Evolutionary conservation across 2,329 filamentous ascomycete species (phyloP), one percentile per base, ranked within the genome.

Genomic region (Fusarium sp.): DNA sequence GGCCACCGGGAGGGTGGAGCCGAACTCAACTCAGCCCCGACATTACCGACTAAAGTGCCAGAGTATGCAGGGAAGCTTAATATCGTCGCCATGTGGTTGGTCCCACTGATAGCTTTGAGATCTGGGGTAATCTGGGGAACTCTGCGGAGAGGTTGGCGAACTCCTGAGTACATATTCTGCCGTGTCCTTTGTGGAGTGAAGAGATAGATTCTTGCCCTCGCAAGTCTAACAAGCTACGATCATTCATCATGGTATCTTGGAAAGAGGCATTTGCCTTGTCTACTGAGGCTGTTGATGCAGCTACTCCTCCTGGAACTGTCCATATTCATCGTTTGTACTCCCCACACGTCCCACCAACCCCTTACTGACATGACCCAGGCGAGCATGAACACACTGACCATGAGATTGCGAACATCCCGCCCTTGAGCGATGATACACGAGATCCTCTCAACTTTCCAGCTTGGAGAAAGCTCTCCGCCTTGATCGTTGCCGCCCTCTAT

Each of bases 391-490:
- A 61, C 16, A 5, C n/a, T 11, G 29, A 39, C 20, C 35, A 11
- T 10, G 7, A 5, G 9, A 14, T 8, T 3, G 52, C 16, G 1
- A 16, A 11, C 29, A 37, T n/a, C 9, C 52, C 24, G 0, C 11
- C 20, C 0, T 4, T 5, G 1, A 73, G 78, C 0, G 45, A 76
- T 0, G 81, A 84, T 48, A 82, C 83, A 6, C 76, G 76, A 7
- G 83, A 84, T 59, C 83, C 83, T 2, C 71, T 84, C 16, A 84
- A 83, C 65, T 83, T 80, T 73, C 56, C 78, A 0, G 39, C 56
- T 1, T 83, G 82, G 82, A 76, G 79, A 5, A 84, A 84, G 65
- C 18, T 77, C 1, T 67, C 73, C 2, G 75, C 80, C 1, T 68
- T 84, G 14, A 3, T 74, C 7, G 71, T 77, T 2, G 77, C 76